phyloP scores from a whole-genome alignment of 441 rosid species.

The Erodium moschatum region DNA sequence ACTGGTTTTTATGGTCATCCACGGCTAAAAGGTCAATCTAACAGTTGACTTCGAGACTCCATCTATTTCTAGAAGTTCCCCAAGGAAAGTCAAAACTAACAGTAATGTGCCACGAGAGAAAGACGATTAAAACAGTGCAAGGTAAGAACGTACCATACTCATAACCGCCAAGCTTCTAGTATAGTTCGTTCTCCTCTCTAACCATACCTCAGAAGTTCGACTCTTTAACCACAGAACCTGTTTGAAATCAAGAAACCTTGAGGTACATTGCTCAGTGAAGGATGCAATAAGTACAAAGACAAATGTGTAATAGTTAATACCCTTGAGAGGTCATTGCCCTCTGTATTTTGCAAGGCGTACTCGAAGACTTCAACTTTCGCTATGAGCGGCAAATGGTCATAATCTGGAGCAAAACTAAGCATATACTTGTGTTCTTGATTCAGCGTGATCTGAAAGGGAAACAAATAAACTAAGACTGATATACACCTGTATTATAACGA shows the following conservation, averaged over 20 bases:
- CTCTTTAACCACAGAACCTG: slow-evolving; percentile 99
- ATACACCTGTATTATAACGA: background rate
- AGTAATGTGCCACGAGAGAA: background rate
- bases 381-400: slow-evolving; percentile 88
- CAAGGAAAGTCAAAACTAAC: background rate
- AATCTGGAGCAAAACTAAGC: slow-evolving; percentile 92
- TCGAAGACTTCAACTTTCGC: slow-evolving; percentile 94
- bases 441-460: slow-evolving; percentile 56
- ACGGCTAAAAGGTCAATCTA: background rate
- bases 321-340: slow-evolving; percentile 94
- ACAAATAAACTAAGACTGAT: background rate
- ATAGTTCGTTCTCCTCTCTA: slow-evolving; percentile 95
- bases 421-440: slow-evolving; percentile 90
- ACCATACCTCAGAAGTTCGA: slow-evolving; percentile 97
- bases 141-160: slow-evolving; percentile 77
- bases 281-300: slow-evolving; percentile 16
- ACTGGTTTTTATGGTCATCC: too few species aligned
- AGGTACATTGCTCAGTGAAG: background rate
- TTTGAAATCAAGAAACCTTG: slow-evolving; percentile 16
- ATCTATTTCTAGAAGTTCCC: background rate
- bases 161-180: slow-evolving; percentile 97
- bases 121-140: background rate
- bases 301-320: slow-evolving; percentile 28
- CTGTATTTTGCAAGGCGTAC: slow-evolving; percentile 78
- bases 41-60: background rate